Evolutionary conservation across 1,284 basidiomycete species (phyloP).

Genomic region (Vanrija sp.): DNA sequence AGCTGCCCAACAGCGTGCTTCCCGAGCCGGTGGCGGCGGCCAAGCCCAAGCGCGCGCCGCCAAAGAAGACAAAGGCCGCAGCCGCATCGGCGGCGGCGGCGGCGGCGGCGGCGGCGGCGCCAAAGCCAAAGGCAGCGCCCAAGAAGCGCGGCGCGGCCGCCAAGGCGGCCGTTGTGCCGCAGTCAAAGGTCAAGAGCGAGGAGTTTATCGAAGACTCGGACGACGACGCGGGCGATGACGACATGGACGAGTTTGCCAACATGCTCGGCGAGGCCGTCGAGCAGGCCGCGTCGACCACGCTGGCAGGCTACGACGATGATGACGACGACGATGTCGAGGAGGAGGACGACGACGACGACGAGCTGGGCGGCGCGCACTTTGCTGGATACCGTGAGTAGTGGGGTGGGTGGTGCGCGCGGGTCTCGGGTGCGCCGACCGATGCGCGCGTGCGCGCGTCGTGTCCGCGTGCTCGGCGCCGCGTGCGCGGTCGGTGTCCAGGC

Average conservation of each 20-base stretch:
- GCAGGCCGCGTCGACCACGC: constrained; percentile 10
- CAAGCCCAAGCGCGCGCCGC: not conserved
- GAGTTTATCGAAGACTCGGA: constrained; percentile 45
- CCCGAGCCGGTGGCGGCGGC: not conserved
- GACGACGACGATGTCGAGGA: constrained; percentile 31
- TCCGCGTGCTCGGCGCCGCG: too few species aligned
- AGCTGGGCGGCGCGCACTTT: constrained; percentile 33
- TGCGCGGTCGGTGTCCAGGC: too few species aligned
- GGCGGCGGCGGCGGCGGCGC: constrained; percentile 1
- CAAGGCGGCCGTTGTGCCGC: constrained; percentile 3
- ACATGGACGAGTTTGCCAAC: constrained; percentile 42
- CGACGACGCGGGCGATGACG: constrained; percentile 27
- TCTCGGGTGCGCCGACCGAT: not conserved
- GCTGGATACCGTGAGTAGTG: constrained; percentile 6
- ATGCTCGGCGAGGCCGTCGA: constrained; percentile 37
- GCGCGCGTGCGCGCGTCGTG: too few species aligned
- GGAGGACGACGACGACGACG: constrained; percentile 36
- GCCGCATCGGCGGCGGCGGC: constrained; percentile 14
- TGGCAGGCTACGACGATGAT: constrained; percentile 22
- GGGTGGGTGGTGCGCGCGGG: not conserved
- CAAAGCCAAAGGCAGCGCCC: constrained; percentile 10
- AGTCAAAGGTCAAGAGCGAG: constrained; percentile 36
- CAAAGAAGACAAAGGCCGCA: constrained; percentile 12
- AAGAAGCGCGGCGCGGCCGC: constrained; percentile 6
- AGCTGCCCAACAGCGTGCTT: not conserved